Evolutionary conservation across 2,329 filamentous ascomycete genomes (phyloP).

Genomic region (Colletotrichum sp.): DNA sequence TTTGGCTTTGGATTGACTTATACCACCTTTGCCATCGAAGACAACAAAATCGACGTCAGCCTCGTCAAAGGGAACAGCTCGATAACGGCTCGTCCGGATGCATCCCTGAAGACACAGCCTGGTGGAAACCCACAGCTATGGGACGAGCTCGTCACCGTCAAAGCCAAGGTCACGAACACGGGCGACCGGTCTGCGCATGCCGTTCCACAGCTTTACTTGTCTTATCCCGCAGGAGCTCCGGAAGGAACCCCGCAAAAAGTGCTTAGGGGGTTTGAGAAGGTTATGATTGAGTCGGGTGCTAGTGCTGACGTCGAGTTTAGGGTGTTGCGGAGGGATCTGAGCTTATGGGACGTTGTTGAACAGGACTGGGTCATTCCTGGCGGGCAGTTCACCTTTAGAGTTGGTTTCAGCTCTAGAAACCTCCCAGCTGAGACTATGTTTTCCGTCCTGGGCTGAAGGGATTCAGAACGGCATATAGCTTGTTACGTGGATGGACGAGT

Average conservation of each 20-base stretch:
- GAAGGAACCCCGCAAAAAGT: conserved; percentile 34
- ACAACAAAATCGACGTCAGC: background rate
- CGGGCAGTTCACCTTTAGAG: conserved; percentile 13
- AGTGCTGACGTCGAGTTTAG: conserved; percentile 40
- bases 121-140: conserved; percentile 62
- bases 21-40: conserved; percentile 50
- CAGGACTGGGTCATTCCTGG: conserved; percentile 57
- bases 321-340: conserved; percentile 52
- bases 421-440: background rate
- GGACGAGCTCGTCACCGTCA: conserved; percentile 63
- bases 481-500: rapidly evolving
- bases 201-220: conserved; percentile 61
- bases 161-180: conserved; percentile 65
- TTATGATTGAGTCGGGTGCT: conserved; percentile 42
- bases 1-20: conserved; percentile 63
- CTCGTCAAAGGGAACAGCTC: background rate
- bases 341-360: conserved; percentile 50
- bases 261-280: conserved; percentile 53
- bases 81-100: background rate
- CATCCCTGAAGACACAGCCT: conserved; percentile 31
- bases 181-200: conserved; percentile 58
- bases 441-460: background rate
- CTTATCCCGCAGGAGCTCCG: background rate
- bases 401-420: background rate
- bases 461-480: rapidly evolving